Conservation (phyloP, 805 yeast genomes). For the Myxozyma melibiosi region DNA sequence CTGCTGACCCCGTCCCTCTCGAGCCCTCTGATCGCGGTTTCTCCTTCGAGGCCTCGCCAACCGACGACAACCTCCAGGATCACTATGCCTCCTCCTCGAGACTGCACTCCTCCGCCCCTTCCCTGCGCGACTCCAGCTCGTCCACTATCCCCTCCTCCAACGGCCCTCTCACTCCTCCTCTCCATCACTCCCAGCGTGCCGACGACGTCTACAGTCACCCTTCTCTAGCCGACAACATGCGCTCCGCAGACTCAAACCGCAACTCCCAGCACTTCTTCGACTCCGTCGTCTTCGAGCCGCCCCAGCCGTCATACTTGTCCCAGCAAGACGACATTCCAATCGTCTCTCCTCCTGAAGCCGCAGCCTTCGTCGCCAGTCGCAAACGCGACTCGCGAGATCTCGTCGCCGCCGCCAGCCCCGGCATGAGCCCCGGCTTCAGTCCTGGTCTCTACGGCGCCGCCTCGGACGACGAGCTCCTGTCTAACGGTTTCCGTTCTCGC, state of each 20-base stretch:
- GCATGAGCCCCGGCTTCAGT: background rate
- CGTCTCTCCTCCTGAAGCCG: slow-evolving; percentile 17
- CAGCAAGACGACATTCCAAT: background rate
- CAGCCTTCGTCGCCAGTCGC: slow-evolving; percentile 11
- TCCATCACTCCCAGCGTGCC: too few species aligned
- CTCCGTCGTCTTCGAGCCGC: slow-evolving; percentile 2
- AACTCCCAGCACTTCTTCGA: slow-evolving; percentile 5
- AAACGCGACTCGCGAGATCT: slow-evolving; percentile 14
- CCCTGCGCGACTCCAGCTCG: background rate
- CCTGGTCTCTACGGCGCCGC: slow-evolving; percentile 5
- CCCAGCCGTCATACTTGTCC: background rate
- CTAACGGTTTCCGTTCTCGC: background rate
- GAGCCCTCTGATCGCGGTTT: too few species aligned
- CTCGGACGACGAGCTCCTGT: slow-evolving; percentile 21
- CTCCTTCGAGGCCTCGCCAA: too few species aligned
- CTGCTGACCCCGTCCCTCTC: background rate
- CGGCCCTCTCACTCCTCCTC: slow-evolving; percentile 3
- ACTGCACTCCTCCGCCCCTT: background rate
- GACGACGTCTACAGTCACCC: background rate
- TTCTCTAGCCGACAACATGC: background rate
- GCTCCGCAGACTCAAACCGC: background rate
- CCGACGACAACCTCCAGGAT: too few species aligned
- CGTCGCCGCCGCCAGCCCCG: background rate
- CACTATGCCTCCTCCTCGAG: background rate
- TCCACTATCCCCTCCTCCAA: background rate